Percentiles rank a stretch among this genome's conserved stretches.
Evolutionary conservation across 1,139 yeast genomes (phyloP).

Genomic region (Insectozyma bohioensis): DNA sequence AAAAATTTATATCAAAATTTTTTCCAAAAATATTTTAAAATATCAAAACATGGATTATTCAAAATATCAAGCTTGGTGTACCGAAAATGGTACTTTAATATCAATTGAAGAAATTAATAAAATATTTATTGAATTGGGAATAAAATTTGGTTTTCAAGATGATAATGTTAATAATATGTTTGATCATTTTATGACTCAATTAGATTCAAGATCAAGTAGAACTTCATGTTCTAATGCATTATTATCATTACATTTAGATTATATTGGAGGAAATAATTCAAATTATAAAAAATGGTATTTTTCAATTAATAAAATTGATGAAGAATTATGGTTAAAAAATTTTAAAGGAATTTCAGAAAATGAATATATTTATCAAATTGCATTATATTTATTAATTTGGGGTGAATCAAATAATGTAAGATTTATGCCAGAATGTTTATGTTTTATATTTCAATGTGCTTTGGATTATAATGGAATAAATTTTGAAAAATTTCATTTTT

Average conservation of each 20-base stretch:
- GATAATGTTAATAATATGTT: conserved; percentile 38
- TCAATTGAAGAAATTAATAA: conserved; percentile 21
- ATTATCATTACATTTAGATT: conserved; percentile 39
- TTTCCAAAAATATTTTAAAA: not conserved
- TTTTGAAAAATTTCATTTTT: conserved; percentile 21
- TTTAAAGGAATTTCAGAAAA: conserved; percentile 21
- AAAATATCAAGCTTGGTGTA: conserved; percentile 36
- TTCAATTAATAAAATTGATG: conserved; percentile 25
- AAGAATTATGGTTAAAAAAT: conserved; percentile 9
- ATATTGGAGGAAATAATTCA: conserved; percentile 41
- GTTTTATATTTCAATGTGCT: conserved; percentile 78
- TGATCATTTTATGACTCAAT: conserved; percentile 38
- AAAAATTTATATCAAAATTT: not conserved
- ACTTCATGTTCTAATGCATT: conserved; percentile 36
- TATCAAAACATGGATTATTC: conserved; percentile 5
- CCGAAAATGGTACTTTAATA: conserved; percentile 28
- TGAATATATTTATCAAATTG: conserved; percentile 35
- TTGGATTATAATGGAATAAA: conserved; percentile 40
- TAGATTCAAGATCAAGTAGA: conserved; percentile 43
- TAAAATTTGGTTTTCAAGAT: conserved; percentile 33
- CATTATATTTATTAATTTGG: conserved; percentile 76
- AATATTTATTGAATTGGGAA: conserved; percentile 22
- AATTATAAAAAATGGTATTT: conserved; percentile 46
- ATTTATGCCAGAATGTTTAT: conserved; percentile 83
- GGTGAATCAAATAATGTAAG: conserved; percentile 85